phyloP scores from a whole-genome alignment of 768 basidiomycete species.

The Podaxis sp. region DNA sequence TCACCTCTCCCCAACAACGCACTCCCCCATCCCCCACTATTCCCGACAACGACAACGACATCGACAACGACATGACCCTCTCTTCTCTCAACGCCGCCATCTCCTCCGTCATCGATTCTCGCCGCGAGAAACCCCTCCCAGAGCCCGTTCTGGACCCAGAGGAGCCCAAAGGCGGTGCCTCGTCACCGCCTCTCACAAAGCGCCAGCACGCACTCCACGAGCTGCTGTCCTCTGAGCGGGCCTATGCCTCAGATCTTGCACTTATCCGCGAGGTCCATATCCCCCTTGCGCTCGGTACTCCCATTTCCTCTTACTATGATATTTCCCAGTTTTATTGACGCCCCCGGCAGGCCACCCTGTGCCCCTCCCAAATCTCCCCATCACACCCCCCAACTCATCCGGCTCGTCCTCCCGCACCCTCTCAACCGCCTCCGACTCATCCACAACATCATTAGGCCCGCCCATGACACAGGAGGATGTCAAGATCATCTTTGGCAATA shows the following conservation, averaged over 20 bases:
- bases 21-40: conserved; percentile 17
- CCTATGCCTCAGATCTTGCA: conserved; percentile 81
- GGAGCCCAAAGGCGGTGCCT: conserved; percentile 18
- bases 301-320: conserved; percentile 23
- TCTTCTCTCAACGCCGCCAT: conserved; percentile 14
- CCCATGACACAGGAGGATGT: conserved; percentile 75
- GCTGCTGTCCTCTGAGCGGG: conserved; percentile 73
- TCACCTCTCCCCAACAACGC: conserved; percentile 22
- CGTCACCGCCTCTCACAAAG: conserved; percentile 48
- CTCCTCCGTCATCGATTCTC: conserved; percentile 16
- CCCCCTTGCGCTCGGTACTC: conserved; percentile 68
- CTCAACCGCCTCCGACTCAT: conserved; percentile 50
- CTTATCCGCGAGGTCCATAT: conserved; percentile 77
- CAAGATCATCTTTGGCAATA: conserved; percentile 73
- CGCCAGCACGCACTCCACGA: conserved; percentile 77
- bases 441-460: conserved; percentile 34
- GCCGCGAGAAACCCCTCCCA: conserved; percentile 21
- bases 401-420: conserved; percentile 49
- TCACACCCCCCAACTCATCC: conserved; percentile 47
- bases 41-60: conserved; percentile 13
- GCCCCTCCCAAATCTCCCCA: conserved; percentile 34
- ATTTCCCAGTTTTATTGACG: conserved; percentile 1
- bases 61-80: conserved; percentile 11
- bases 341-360: conserved; percentile 31
- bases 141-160: conserved; percentile 9